Evolutionary conservation across 805 yeast genomes (phyloP), one percentile per base, ranked within the genome.

Genomic region (Starmerella ratchasimensis): DNA sequence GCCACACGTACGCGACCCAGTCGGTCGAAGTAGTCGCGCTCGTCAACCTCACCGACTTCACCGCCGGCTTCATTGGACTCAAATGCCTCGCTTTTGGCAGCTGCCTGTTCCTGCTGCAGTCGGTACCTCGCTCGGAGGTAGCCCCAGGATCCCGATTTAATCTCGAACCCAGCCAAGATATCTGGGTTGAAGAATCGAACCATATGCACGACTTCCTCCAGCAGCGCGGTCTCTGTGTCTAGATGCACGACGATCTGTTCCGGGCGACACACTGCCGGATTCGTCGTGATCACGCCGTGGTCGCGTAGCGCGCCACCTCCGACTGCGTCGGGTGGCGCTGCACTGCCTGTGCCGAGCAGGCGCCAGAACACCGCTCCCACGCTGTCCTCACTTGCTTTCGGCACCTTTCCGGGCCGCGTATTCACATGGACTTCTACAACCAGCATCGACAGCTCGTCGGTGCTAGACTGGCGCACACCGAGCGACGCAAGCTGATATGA

Each of bases 131-230:
- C 90, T 19, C 80, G 65, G 0, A 86, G 37, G 50, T 80, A 90
- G 0, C 98, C 97, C 97, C 97, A 88, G 0, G 96, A 81, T 0
- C 69, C 50, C 1, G 75, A 60, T 45, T 82, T 80, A 5, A 82
- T 67, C 51, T 90, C 98, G 54, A 69, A 90, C 0, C 96, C 97
- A 0, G 81, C 67, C 5, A 90, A 52, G 22, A 90, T 72, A 54
- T 90, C 98, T 0, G 97, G 96, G 52, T 90, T 97, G 36, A 73
- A 64, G 2, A 62, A 47, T 15, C 73, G 67, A 0, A 81, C 74
- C 13, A 78, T 45, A 1, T 67, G 63, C 0, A 74, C 58, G 7
- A 88, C 59, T 5, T 65, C 65, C 7, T 65, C 60, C 2, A 84
- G 53, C 72, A 81, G 62, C 5, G 67, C 72, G 1, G 56, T 41